Conservation (phyloP, 257 asterid genomes). For the Ocimum tenuiflorum region DNA sequence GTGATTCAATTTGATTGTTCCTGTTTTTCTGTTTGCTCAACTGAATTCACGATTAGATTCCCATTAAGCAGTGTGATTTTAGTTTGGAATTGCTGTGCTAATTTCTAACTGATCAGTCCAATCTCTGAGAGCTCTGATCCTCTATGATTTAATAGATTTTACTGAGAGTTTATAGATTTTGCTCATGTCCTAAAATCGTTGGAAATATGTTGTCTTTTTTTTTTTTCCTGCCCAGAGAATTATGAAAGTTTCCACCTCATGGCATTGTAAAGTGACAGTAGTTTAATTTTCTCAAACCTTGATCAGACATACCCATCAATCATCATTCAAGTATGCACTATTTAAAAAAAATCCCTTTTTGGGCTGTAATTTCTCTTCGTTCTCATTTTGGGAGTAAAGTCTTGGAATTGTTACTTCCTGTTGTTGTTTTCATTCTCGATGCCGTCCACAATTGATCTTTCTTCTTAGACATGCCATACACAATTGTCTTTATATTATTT, state of each 20-base stretch:
- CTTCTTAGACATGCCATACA: background rate
- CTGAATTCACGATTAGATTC: background rate
- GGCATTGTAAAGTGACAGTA: slow-evolving; percentile 5
- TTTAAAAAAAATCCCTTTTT: too few species aligned
- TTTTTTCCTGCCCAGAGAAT: background rate
- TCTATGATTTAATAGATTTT: background rate
- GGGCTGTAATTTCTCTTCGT: background rate
- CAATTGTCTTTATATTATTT: slow-evolving; percentile 1
- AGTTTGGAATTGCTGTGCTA: too few species aligned
- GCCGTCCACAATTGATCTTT: background rate
- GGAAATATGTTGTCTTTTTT: slow-evolving; percentile 6
- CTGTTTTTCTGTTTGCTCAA: background rate
- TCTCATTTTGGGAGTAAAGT: background rate
- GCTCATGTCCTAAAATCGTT: background rate
- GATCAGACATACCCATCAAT: slow-evolving; percentile 9
- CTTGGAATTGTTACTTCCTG: background rate
- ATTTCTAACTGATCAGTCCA: too few species aligned
- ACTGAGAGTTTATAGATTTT: slow-evolving; percentile 1
- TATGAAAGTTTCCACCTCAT: background rate
- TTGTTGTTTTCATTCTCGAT: slow-evolving; percentile 8
- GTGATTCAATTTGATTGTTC: slow-evolving; percentile 7
- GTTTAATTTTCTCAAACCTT: slow-evolving; percentile 4
- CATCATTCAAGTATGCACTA: slow-evolving; percentile 9
- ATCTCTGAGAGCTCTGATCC: too few species aligned
- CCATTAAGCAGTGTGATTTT: too few species aligned